Conservation (phyloP, 345 rosid genomes). For the Erysimum cheiranthoides region DNA sequence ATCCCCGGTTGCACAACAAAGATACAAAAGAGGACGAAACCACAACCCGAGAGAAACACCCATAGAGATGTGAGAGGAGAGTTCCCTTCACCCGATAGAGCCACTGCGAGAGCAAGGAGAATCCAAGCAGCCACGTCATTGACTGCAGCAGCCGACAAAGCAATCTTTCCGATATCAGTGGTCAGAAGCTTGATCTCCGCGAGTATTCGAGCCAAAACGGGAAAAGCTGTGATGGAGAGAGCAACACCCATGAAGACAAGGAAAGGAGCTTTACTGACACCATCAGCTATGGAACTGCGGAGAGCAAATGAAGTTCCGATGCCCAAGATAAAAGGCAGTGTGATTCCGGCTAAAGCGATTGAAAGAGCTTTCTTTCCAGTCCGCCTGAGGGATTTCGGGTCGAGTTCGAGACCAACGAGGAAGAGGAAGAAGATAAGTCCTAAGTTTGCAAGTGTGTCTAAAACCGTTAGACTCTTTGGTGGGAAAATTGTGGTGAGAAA, state of each 20-base stretch:
- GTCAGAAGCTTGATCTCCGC: constrained; percentile 62
- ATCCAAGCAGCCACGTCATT: constrained; percentile 62
- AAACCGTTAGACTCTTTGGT: constrained; percentile 60
- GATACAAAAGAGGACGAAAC: constrained; percentile 50
- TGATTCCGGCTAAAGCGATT: constrained; percentile 72
- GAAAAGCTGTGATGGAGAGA: constrained; percentile 60
- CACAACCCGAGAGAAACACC: constrained; percentile 57
- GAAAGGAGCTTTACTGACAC: constrained; percentile 53
- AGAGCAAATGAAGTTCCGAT: constrained; percentile 70
- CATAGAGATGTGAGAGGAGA: constrained; percentile 52
- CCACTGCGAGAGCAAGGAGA: constrained; percentile 53
- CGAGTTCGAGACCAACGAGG: constrained; percentile 85
- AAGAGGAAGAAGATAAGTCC: constrained; percentile 83
- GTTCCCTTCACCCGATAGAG: constrained; percentile 48
- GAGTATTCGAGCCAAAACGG: constrained; percentile 56
- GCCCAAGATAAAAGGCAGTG: constrained; percentile 67
- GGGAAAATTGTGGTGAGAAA: constrained; percentile 65
- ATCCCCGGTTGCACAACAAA: constrained; percentile 38
- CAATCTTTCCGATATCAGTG: constrained; percentile 53
- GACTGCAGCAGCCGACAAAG: constrained; percentile 60
- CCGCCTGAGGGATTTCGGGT: constrained; percentile 58
- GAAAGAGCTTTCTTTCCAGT: constrained; percentile 66
- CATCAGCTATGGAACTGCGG: constrained; percentile 58
- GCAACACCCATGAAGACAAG: constrained; percentile 58
- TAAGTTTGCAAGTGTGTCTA: constrained; percentile 77